Evolutionary conservation across 2,329 filamentous ascomycete genomes (phyloP), one percentile per base, ranked within the genome.

Genomic region (Fusarium sp.): DNA sequence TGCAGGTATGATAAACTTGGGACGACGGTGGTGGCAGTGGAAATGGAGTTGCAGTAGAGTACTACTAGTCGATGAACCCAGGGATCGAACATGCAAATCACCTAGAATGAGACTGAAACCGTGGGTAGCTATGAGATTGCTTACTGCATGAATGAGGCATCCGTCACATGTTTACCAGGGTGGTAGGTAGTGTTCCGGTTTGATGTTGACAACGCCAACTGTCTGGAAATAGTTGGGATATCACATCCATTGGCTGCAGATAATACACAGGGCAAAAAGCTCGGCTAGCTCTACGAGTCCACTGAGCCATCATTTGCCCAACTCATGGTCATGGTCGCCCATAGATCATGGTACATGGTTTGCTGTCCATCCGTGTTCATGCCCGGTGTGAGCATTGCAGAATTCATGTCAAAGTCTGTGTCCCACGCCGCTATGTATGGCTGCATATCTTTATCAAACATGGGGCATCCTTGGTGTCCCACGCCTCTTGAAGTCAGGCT

Each of bases 391-490:
- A 61, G 55, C 45, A 72, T 59, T 10, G 42, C 54, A 30, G 75
- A 64, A 50, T 55, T 74, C 20, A 63, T 70, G 14, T 67, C 62
- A 71, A 82, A 61, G 54, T 78, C 78, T 12, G 83, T 83, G 33
- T 85, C 83, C 86, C 86, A 88, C 30, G 82, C 73, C 0, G 83
- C 79, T 31, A 86, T 78, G 51, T 85, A 87, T 36, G 79, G 73
- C n/a, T 86, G 83, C 64, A 88, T 69, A 63, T 82, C 87, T 14
- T 83, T 85, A 68, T 89, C 86, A 44, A 88, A 78, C 84, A 89
- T 86, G 20, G 87, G 87, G 65, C 87, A 89, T 9, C 79, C 80
- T 24, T 77, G 68, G n/a, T 67, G 59, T 39, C 48, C 68, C 35
- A 51, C 31, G 36, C 18, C 33, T 24, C 31, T 38, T 20, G 50